Conservation (phyloP, 345 rosid genomes). For the Corchorus olitorius region DNA sequence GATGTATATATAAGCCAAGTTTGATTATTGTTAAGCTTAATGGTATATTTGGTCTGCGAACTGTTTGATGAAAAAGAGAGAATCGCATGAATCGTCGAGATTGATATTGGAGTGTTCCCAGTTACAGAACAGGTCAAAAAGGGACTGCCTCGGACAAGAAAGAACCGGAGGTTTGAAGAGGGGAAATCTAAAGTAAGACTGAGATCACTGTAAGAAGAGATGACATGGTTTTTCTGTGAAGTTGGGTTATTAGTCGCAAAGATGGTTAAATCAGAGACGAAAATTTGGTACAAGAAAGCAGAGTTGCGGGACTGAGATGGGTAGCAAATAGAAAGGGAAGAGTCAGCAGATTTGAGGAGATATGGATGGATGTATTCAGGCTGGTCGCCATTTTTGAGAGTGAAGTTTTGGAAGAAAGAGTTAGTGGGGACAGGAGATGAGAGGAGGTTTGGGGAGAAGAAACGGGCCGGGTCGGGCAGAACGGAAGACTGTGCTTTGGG, state of each 20-base stretch:
- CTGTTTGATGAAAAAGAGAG: conserved; percentile 49
- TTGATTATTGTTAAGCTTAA: conserved; percentile 73
- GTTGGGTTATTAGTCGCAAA: conserved; percentile 43
- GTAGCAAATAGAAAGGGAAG: conserved; percentile 73
- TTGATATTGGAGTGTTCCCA: conserved; percentile 41
- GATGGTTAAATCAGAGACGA: conserved; percentile 67
- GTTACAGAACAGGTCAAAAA: conserved; percentile 68
- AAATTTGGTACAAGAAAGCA: conserved; percentile 63
- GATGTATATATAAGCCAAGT: conserved; percentile 87
- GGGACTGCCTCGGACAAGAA: conserved; percentile 86
- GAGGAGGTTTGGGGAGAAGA: conserved; percentile 70
- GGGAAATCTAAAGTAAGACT: conserved; percentile 80
- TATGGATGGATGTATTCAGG: conserved; percentile 94
- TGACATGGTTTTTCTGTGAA: conserved; percentile 46
- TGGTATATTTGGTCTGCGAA: conserved; percentile 60
- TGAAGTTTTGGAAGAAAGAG: conserved; percentile 89
- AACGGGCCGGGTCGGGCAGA: conserved; percentile 80
- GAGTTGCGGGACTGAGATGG: conserved; percentile 67
- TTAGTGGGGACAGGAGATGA: conserved; percentile 85
- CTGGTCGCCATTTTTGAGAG: conserved; percentile 80
- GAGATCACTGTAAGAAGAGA: conserved; percentile 75
- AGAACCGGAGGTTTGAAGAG: conserved; percentile 67
- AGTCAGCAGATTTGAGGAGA: conserved; percentile 62
- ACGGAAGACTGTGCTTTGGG: conserved; percentile 60
- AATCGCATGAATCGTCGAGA: conserved; percentile 80